These are phyloP conservation scores for Garcia nutans DNA, from an alignment of 345 rosid genomes.

Conservation along the genomic window DNA sequence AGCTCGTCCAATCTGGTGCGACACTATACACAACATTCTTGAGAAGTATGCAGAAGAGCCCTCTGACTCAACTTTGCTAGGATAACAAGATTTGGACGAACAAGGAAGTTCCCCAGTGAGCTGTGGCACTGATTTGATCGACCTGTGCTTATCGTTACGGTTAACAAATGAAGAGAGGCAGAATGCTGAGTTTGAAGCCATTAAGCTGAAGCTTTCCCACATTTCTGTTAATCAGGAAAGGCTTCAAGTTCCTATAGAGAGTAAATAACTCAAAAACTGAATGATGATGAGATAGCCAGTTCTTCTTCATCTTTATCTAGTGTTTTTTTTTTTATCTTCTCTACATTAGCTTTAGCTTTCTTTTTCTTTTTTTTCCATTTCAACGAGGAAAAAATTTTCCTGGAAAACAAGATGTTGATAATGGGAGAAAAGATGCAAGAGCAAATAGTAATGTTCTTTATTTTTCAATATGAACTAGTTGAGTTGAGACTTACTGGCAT, in stretches of 20 bases:
- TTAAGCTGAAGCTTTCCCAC: constrained; percentile 47
- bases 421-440: too few species aligned
- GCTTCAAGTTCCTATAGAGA: constrained; percentile 5
- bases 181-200: constrained; percentile 58
- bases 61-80: constrained; percentile 55
- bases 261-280: neutral
- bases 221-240: constrained; percentile 32
- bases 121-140: constrained; percentile 60
- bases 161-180: constrained; percentile 61
- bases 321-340: neutral
- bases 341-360: too few species aligned
- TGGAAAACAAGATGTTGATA: too few species aligned
- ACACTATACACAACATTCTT: constrained; percentile 54
- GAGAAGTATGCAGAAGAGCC: constrained; percentile 61
- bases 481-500: too few species aligned
- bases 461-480: too few species aligned
- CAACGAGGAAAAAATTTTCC: too few species aligned
- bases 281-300: neutral
- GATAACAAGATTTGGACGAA: constrained; percentile 55
- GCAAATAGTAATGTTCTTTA: too few species aligned
- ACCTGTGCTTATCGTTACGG: constrained; percentile 59
- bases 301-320: neutral
- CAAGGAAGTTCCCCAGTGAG: constrained; percentile 35
- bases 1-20: constrained; percentile 84
- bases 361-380: too few species aligned